Evolutionary conservation across 139 green algal species (phyloP).

Genomic region (Trebouxia sp.): DNA sequence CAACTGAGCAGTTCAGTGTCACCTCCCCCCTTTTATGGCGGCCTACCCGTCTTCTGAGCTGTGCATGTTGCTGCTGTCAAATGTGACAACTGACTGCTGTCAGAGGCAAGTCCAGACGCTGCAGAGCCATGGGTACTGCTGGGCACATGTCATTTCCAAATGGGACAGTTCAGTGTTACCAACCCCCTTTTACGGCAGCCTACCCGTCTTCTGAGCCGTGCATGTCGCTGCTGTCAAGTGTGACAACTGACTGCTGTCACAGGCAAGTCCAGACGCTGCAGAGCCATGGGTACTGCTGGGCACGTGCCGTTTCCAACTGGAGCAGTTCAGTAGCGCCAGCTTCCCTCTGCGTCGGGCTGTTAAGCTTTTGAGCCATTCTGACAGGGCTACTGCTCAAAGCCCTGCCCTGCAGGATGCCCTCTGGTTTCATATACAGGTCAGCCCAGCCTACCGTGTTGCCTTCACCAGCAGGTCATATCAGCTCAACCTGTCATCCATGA

Average conservation of each 20-base stretch:
- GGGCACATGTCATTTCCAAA: too few species aligned
- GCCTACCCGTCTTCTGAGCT: not conserved
- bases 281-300: not conserved
- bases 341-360: not conserved
- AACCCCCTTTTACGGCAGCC: too few species aligned
- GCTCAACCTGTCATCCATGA: too few species aligned
- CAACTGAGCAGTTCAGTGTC: not conserved
- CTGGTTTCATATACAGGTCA: slow-evolving; percentile 18
- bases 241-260: not conserved
- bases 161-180: too few species aligned
- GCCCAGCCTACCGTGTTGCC: not conserved
- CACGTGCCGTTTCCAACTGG: not conserved
- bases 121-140: too few species aligned
- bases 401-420: not conserved
- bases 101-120: too few species aligned
- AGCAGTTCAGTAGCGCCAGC: not conserved
- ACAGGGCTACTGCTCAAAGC: not conserved
- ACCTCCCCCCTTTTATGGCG: not conserved
- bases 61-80: not conserved
- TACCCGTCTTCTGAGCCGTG: too few species aligned
- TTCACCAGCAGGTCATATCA: too few species aligned
- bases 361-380: not conserved
- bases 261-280: not conserved
- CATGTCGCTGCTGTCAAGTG: not conserved
- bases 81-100: not conserved